phyloP scores from a whole-genome alignment of 140 eudicot species.

The Flaveria floridana region DNA sequence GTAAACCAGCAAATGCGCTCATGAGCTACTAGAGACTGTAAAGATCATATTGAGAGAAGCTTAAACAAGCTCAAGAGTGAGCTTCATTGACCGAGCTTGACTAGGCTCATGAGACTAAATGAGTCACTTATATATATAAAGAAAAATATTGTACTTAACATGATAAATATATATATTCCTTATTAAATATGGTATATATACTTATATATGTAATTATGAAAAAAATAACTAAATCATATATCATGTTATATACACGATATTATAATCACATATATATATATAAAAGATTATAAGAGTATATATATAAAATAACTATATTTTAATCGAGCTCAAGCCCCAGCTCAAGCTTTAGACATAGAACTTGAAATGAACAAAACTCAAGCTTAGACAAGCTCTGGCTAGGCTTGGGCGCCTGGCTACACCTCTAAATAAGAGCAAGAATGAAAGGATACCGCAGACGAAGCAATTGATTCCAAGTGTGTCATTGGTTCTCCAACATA shows the following conservation, averaged over 20 bases:
- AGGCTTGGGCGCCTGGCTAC: background rate
- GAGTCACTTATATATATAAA: background rate
- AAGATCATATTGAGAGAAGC: background rate
- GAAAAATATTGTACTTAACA: too few relatives aligned
- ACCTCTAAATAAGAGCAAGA: background rate
- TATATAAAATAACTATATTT: background rate
- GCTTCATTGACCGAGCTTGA: background rate
- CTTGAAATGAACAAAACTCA: background rate
- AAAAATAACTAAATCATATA: background rate
- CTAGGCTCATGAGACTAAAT: background rate
- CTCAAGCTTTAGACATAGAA: background rate
- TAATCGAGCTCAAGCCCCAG: background rate
- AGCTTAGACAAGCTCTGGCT: background rate
- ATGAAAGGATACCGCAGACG: slow-evolving; percentile 61
- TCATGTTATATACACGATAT: background rate
- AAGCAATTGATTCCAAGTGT: slow-evolving; percentile 79
- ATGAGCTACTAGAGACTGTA: background rate
- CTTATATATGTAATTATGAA: background rate
- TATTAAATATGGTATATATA: background rate
- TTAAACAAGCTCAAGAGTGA: background rate
- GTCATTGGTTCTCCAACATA: slow-evolving; percentile 92
- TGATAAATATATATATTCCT: too few relatives aligned
- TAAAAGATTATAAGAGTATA: background rate
- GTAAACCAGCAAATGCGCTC: background rate
- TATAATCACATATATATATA: background rate